Evolutionary conservation across 345 rosid species (phyloP).

Genomic region (Populus euphratica): DNA sequence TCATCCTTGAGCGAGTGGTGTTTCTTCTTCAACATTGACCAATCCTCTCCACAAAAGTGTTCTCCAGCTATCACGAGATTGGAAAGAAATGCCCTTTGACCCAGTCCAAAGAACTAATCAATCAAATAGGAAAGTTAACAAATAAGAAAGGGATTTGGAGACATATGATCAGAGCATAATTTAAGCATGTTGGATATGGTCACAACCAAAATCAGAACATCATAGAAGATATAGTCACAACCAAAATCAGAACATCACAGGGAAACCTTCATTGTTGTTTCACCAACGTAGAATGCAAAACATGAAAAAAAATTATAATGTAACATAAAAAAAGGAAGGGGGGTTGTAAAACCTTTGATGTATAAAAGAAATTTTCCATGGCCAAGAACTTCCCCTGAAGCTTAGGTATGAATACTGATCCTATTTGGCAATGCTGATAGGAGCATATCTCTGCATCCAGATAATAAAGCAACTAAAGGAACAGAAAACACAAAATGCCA

Average conservation of each 20-base stretch:
- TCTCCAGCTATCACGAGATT: slow-evolving; percentile 58
- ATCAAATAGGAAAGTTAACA: slow-evolving; percentile 11
- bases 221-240: too few species aligned
- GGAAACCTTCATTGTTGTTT: background rate
- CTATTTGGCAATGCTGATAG: slow-evolving; percentile 57
- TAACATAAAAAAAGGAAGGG: background rate
- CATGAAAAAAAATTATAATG: background rate
- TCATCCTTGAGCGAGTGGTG: slow-evolving; percentile 55
- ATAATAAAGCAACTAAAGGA: slow-evolving; percentile 9
- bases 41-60: slow-evolving; percentile 73
- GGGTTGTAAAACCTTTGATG: slow-evolving; percentile 57
- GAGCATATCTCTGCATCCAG: slow-evolving; percentile 61
- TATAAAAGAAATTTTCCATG: slow-evolving; percentile 78
- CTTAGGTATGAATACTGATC: slow-evolving; percentile 75
- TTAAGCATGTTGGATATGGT: slow-evolving; percentile 3
- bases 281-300: slow-evolving; percentile 3
- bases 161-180: background rate
- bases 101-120: slow-evolving; percentile 70
- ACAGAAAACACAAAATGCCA: background rate
- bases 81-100: slow-evolving; percentile 52
- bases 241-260: background rate
- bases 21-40: slow-evolving; percentile 60
- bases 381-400: slow-evolving; percentile 81
- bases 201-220: background rate
- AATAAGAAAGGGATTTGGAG: slow-evolving; percentile 6